Conservation (phyloP, 164 flowering plant species). For the Vitis vinifera region ASM3070453v1 NC_081813.1:3324001-3324500, state of each 20-base stretch:
- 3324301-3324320: slow-evolving; percentile 45
- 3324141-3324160: not conserved
- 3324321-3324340: slow-evolving; percentile 34
- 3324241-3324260: slow-evolving; percentile 90
- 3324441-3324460: slow-evolving; percentile 75
- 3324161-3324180: slow-evolving; percentile 57
- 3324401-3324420: slow-evolving; percentile 21
- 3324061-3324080: slow-evolving; percentile 67
- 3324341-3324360: not conserved
- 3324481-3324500: slow-evolving; percentile 74
- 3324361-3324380: not conserved
- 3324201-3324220: slow-evolving; percentile 68
- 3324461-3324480: slow-evolving; percentile 70
- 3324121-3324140: too few species aligned
- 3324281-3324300: slow-evolving; percentile 36
- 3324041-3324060: slow-evolving; percentile 49
- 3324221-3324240: slow-evolving; percentile 67
- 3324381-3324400: not conserved
- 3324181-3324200: slow-evolving; percentile 76
- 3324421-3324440: slow-evolving; percentile 78
- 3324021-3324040: slow-evolving; percentile 35
- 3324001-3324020: slow-evolving; percentile 26
- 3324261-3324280: slow-evolving; percentile 40
- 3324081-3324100: slow-evolving; percentile 39
- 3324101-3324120: not conserved